Base-by-base conservation (phyloP, 495 filamentous ascomycete species). In the Oleoguttula mirabilis region DNA sequence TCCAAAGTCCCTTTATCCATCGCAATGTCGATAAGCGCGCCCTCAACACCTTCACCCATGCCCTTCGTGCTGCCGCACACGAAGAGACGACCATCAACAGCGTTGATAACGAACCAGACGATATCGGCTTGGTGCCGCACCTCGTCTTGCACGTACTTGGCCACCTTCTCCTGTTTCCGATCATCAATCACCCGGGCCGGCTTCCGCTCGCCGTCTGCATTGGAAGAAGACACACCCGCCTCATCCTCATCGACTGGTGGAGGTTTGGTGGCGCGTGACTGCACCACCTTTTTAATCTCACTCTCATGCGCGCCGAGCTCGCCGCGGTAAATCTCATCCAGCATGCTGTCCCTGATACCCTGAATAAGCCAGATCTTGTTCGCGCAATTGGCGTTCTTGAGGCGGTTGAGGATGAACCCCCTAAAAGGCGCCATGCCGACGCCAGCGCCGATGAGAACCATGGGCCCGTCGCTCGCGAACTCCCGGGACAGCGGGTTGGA, bases 341-440 rank as follows among this genome's bases (percentile, higher is more conserved):
- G 72, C 1, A 88, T 69, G 10, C 81, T 82, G 61, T 98, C 90
- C 2, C 90, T 81, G 21, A 96, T 74, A n/a, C 90, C 90, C 62
- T 98, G 90, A 31, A 98, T 75, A 36, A 98, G 88, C 90, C 90
- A 98, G 52, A 96, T 90, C 64, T 98, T 98, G 67, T 96, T 98
- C 35, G 86, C 88, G 60, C 90, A 95, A 64, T 92, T 98, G 45
- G 92, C 90, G 37, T 84, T 94, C 69, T 84, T 82, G 39, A 98
- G 72, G 10, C 90, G 79, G 41, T 88, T 83, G 63, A 95, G 84
- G 20, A 98, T 92, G 58, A 98, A 98, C 20, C 90, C 90, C 24
- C 90, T 76, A 72, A 98, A 98, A 1, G 90, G 90, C 15, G 90
- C 90, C 60, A 98, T 84, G 43, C 90, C 90, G 16, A 98, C 90